phyloP scores from a whole-genome alignment of 192 early-diverging fungal species.

The Globomyces pollinis-pini region DNA sequence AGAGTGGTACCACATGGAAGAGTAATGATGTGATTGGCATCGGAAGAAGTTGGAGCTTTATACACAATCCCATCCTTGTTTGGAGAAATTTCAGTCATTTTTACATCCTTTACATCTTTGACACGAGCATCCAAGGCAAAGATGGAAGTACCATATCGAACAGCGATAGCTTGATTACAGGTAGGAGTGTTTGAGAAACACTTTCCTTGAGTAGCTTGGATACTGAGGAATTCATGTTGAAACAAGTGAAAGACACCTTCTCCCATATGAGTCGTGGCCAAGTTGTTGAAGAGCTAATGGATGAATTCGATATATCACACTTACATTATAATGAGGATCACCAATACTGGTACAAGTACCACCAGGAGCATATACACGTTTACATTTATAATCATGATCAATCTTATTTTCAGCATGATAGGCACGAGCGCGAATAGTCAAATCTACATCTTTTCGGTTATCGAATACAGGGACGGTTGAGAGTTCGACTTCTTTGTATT shows the following conservation, averaged over 20 bases:
- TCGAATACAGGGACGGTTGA: background rate
- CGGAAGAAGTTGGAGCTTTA: background rate
- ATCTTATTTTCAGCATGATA: background rate
- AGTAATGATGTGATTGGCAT: background rate
- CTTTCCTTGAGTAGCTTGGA: background rate
- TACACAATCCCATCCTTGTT: background rate
- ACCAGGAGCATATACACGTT: background rate
- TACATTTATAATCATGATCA: background rate
- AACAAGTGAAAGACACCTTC: background rate
- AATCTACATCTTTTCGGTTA: background rate
- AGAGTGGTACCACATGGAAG: conserved; percentile 4
- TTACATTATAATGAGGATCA: conserved; percentile 6
- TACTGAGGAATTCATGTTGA: background rate
- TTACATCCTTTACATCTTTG: background rate
- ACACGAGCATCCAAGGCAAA: background rate
- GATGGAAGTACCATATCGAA: conserved; percentile 10
- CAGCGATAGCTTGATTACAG: conserved; percentile 4
- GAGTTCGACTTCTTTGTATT: background rate
- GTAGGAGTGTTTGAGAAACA: background rate
- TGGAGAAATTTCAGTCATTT: background rate
- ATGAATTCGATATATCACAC: no score
- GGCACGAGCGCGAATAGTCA: background rate
- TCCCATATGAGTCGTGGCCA: background rate
- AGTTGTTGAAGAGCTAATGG: background rate
- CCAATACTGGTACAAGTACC: conserved; percentile 5